Conservation (phyloP, 2,329 filamentous ascomycete species). For the Penicillium thymicola region DNA sequence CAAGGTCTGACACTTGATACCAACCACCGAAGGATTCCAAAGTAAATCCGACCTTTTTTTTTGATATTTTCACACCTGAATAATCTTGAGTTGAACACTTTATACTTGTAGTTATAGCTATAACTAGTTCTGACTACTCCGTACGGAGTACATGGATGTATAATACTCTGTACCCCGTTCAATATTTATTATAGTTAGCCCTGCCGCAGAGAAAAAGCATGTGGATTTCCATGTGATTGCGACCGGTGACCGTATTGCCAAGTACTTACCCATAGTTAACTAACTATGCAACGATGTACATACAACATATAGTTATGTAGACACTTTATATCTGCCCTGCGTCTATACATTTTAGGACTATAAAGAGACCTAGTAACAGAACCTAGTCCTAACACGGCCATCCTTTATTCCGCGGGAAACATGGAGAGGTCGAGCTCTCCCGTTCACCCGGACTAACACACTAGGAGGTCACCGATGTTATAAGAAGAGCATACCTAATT, state of each 20-base stretch:
- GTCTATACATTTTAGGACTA: neutral
- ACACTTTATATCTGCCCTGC: neutral
- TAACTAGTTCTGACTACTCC: no score
- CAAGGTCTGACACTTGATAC: neutral
- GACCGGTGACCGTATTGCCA: neutral
- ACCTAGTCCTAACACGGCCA: constrained; percentile 1
- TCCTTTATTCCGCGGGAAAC: constrained; percentile 22
- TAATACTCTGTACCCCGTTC: neutral
- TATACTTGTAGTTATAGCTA: neutral
- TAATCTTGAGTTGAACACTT: neutral
- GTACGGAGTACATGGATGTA: neutral
- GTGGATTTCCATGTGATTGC: constrained; percentile 15
- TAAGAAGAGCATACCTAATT: neutral
- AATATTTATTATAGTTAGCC: no score
- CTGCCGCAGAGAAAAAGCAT: neutral
- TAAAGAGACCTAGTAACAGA: no score
- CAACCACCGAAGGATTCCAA: neutral
- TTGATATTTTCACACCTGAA: no score
- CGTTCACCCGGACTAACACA: constrained; percentile 18
- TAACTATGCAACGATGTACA: neutral
- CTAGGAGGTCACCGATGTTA: constrained; percentile 14
- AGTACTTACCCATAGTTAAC: neutral
- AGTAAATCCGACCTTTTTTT: neutral
- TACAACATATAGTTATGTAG: neutral
- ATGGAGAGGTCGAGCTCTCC: constrained; percentile 12